Evolutionary conservation across 23 red algal species (phyloP).

Genomic region (Gracilaria vermiculophylla): DNA sequence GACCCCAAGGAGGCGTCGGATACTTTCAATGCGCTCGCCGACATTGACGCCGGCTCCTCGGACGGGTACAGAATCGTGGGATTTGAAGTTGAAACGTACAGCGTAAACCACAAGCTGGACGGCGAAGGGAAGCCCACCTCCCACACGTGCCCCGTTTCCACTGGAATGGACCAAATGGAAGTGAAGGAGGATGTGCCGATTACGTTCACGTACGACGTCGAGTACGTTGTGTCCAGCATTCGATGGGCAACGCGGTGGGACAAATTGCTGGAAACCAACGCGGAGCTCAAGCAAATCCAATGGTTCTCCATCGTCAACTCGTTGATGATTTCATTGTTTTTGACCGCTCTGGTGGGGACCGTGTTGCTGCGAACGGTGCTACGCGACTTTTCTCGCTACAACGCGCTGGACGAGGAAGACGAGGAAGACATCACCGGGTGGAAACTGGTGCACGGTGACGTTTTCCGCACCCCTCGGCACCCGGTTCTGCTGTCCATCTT

Average conservation of each 20-base stretch:
- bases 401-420: conserved; percentile 85
- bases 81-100: conserved; percentile 87
- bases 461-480: conserved; percentile 87
- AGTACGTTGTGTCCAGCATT: conserved; percentile 59
- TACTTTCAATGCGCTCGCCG: conserved; percentile 27
- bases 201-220: conserved; percentile 86
- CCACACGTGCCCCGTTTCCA: conserved; percentile 53
- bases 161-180: conserved; percentile 38
- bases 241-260: conserved; percentile 97
- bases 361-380: conserved; percentile 93
- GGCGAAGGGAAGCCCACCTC: conserved; percentile 5
- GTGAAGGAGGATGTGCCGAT: conserved; percentile 40
- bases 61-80: conserved; percentile 91
- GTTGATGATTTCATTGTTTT: conserved; percentile 88
- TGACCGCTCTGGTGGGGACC: conserved; percentile 82
- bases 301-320: conserved; percentile 99
- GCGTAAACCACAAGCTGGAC: conserved; percentile 58
- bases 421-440: conserved; percentile 87
- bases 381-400: conserved; percentile 97
- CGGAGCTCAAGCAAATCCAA: conserved; percentile 74
- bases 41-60: conserved; percentile 30
- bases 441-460: conserved; percentile 99
- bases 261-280: conserved; percentile 71
- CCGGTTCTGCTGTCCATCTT: conserved; percentile 72
- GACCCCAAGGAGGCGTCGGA: conserved; percentile 32